These are phyloP conservation scores for Guyanaporus albipodus DNA, from an alignment of 768 basidiomycete species.

Conservation along the genomic window DNA sequence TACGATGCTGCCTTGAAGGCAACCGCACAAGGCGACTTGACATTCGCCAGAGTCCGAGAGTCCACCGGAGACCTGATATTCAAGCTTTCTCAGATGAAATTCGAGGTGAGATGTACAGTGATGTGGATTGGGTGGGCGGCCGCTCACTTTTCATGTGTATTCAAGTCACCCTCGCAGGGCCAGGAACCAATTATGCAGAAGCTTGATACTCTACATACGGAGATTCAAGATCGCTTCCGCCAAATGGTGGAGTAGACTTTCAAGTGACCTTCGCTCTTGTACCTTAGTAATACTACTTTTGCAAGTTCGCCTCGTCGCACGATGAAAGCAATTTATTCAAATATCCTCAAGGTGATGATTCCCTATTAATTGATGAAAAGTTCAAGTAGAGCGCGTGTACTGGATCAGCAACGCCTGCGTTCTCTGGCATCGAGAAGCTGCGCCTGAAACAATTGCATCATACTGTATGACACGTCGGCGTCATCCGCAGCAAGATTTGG, in stretches of 20 bases:
- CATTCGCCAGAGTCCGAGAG: slow-evolving; percentile 86
- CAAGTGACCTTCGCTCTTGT: slow-evolving; percentile 14
- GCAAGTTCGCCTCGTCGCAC: not conserved
- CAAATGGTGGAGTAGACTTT: slow-evolving; percentile 67
- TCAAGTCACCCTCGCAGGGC: slow-evolving; percentile 86
- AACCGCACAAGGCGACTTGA: slow-evolving; percentile 77
- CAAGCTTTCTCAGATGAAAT: slow-evolving; percentile 99
- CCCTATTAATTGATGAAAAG: not conserved
- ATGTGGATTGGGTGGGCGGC: not conserved
- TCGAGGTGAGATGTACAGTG: slow-evolving; percentile 61
- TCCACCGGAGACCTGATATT: slow-evolving; percentile 84
- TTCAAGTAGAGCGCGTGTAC: not conserved
- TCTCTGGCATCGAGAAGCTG: no score
- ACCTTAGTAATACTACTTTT: slow-evolving; percentile 19
- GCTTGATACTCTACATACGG: slow-evolving; percentile 72
- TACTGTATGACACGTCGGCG: no score
- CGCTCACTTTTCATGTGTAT: slow-evolving; percentile 10
- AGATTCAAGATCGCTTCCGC: slow-evolving; percentile 92
- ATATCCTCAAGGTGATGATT: not conserved
- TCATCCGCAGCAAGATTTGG: slow-evolving; percentile 5
- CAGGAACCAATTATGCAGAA: slow-evolving; percentile 80
- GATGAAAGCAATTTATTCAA: not conserved
- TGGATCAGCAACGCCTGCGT: no score
- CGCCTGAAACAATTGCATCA: no score
- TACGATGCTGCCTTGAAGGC: slow-evolving; percentile 87